Conservation (phyloP, 148 eudicot species). For the Arbutus unedo region DNA sequence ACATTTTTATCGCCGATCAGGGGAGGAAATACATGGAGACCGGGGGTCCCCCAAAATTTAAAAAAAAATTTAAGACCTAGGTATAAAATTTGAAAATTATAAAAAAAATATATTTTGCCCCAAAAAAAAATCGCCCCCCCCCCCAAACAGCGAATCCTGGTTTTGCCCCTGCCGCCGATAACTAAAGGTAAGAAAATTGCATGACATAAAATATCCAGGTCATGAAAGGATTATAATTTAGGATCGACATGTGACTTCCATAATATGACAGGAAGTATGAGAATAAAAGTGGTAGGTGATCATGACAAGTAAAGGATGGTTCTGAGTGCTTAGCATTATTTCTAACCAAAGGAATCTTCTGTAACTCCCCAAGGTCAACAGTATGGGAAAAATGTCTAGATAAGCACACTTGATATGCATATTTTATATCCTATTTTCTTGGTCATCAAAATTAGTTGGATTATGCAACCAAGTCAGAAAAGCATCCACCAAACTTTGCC, state of each 20-base stretch:
- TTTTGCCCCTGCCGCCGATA: too few species aligned
- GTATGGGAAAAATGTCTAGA: background rate
- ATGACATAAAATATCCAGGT: background rate
- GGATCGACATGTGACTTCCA: background rate
- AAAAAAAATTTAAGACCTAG: too few species aligned
- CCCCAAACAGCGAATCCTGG: too few species aligned
- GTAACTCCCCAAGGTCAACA: background rate
- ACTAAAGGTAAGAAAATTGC: background rate
- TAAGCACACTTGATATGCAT: background rate
- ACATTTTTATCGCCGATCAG: too few species aligned
- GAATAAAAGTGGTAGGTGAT: background rate
- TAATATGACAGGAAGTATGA: background rate
- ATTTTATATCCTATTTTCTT: background rate
- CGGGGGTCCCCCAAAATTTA: too few species aligned
- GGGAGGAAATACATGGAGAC: too few species aligned
- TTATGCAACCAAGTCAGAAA: background rate
- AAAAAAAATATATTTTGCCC: too few species aligned
- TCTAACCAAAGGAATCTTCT: background rate
- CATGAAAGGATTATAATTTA: background rate
- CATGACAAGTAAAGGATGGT: background rate
- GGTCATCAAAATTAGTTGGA: background rate
- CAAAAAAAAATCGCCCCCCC: too few species aligned
- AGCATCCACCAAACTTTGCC: constrained; percentile 3
- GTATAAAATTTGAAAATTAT: too few species aligned
- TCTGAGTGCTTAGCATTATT: background rate